These are phyloP conservation scores for Citeromyces hawaiiensis DNA, from an alignment of 1,139 yeast genomes.

Conservation along the genomic window DNA sequence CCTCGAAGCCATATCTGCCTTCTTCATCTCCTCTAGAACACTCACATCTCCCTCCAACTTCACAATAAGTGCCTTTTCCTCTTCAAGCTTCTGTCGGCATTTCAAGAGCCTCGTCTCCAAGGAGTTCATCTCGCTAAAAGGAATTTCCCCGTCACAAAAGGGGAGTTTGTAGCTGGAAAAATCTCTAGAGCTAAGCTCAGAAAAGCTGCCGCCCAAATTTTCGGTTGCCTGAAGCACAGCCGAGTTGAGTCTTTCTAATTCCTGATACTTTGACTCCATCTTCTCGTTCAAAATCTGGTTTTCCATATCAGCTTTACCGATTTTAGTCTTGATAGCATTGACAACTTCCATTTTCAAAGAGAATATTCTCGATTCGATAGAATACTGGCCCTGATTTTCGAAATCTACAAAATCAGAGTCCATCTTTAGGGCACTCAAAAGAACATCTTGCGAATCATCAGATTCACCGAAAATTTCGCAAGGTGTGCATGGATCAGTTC, in stretches of 20 bases:
- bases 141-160: conserved; percentile 4
- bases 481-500: not conserved
- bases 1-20: conserved; percentile 6
- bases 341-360: conserved; percentile 3
- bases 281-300: conserved; percentile 10
- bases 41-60: conserved; percentile 9
- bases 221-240: conserved; percentile 7
- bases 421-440: not conserved
- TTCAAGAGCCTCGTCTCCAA: conserved; percentile 10
- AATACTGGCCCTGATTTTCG: conserved; percentile 3
- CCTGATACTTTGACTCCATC: conserved; percentile 7
- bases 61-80: conserved; percentile 10
- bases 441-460: not conserved
- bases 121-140: conserved; percentile 13
- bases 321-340: conserved; percentile 2
- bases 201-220: not conserved
- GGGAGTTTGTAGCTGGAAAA: conserved; percentile 6
- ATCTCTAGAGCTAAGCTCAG: conserved; percentile 5
- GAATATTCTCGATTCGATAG: conserved; percentile 4
- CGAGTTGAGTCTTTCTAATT: conserved; percentile 9
- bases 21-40: conserved; percentile 9
- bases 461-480: not conserved
- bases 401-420: not conserved
- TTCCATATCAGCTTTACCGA: conserved; percentile 9
- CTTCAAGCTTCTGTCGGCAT: conserved; percentile 9